phyloP scores from a whole-genome alignment of 305 asterid genomes.

The Solanum hybrid region DNA sequence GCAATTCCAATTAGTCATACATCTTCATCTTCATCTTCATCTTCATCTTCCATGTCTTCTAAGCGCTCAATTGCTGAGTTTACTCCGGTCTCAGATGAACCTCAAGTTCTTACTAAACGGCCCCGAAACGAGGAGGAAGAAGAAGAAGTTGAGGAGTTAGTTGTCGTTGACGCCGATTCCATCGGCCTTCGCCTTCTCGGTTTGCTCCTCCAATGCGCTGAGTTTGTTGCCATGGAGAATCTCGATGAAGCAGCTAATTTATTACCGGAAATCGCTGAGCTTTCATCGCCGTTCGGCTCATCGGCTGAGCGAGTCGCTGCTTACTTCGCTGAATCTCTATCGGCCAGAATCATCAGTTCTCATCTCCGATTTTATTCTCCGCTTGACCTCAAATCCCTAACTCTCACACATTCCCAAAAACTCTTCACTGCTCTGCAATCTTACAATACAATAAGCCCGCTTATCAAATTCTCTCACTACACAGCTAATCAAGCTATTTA shows the following conservation, averaged over 20 bases:
- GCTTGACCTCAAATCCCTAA: constrained; percentile 16
- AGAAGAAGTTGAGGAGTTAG: background rate
- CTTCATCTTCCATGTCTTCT: constrained; percentile 3
- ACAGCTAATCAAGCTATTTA: constrained; percentile 85
- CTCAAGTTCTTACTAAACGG: background rate
- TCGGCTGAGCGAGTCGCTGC: constrained; percentile 91
- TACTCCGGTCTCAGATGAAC: background rate
- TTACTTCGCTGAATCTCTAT: constrained; percentile 81
- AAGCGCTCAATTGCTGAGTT: constrained; percentile 1
- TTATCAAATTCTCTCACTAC: constrained; percentile 75
- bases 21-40: no score
- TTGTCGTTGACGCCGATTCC: constrained; percentile 28
- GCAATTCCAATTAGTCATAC: background rate
- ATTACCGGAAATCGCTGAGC: constrained; percentile 69
- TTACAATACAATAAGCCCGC: constrained; percentile 62
- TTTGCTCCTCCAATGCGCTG: constrained; percentile 78
- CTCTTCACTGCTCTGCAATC: constrained; percentile 61
- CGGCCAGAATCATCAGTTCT: constrained; percentile 58
- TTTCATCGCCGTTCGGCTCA: constrained; percentile 83
- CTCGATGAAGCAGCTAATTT: constrained; percentile 56
- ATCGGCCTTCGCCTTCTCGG: constrained; percentile 66
- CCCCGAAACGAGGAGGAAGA: background rate
- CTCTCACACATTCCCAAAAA: constrained; percentile 32
- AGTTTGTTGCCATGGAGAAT: constrained; percentile 66
- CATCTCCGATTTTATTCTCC: constrained; percentile 62